These are phyloP conservation scores for Aegle marmelos DNA, from an alignment of 345 rosid genomes.

Conservation along the genomic window DNA sequence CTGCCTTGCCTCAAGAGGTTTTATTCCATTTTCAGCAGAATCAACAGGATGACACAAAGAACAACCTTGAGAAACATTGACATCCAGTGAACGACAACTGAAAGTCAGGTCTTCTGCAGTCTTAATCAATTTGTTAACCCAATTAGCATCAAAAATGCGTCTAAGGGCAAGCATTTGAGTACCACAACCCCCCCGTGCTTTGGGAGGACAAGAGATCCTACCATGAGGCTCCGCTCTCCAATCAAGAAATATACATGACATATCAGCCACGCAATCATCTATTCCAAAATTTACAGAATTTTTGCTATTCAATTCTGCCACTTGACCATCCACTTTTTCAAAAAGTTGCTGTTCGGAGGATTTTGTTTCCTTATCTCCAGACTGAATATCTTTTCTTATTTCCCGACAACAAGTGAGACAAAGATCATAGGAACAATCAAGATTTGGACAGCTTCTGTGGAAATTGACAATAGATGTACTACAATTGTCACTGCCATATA, in stretches of 20 bases:
- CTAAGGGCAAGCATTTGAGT: slow-evolving; percentile 42
- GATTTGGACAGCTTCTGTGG: slow-evolving; percentile 46
- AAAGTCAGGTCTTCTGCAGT: slow-evolving; percentile 45
- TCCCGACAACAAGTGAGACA: slow-evolving; percentile 56
- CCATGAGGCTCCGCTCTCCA: slow-evolving; percentile 53
- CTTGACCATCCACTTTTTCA: slow-evolving; percentile 20
- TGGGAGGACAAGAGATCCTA: slow-evolving; percentile 62
- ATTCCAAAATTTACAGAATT: slow-evolving; percentile 7
- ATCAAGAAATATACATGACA: slow-evolving; percentile 3
- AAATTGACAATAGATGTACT: slow-evolving; percentile 48
- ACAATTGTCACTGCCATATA: slow-evolving; percentile 50
- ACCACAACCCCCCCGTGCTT: slow-evolving; percentile 64
- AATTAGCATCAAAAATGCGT: slow-evolving; percentile 43
- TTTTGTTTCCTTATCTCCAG: slow-evolving; percentile 20
- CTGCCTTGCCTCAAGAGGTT: slow-evolving; percentile 30
- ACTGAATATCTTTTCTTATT: slow-evolving; percentile 31
- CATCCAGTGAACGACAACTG: slow-evolving; percentile 28
- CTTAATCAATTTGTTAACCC: slow-evolving; percentile 39
- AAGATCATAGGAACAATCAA: slow-evolving; percentile 50
- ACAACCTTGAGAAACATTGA: slow-evolving; percentile 39
- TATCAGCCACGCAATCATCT: not conserved
- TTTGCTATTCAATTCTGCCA: slow-evolving; percentile 10
- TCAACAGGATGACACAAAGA: slow-evolving; percentile 24
- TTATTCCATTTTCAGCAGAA: slow-evolving; percentile 16
- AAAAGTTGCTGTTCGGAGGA: slow-evolving; percentile 20